A percentile compares a stretch with the other conserved stretches of the same genome.
Evolutionary conservation across 257 asterid species (phyloP).

Genomic region (Apocynum venetum): DNA sequence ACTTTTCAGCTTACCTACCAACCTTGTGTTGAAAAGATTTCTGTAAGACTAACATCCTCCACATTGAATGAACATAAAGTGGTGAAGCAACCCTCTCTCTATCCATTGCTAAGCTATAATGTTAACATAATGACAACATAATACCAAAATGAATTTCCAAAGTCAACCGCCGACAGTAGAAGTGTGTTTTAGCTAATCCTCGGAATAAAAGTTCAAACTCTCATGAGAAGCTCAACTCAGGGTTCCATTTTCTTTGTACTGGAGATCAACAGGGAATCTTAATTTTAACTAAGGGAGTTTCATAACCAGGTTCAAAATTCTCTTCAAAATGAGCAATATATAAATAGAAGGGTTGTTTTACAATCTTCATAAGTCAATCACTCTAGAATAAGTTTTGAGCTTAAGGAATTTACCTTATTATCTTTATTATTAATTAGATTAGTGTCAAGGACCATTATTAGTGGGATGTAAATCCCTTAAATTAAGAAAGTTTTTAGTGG

Average conservation of each 20-base stretch:
- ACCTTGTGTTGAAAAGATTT: no score
- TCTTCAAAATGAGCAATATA: no score
- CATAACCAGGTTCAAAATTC: no score
- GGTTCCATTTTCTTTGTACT: background rate
- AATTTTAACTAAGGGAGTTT: background rate
- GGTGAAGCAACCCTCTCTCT: constrained; percentile 26
- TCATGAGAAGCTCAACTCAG: constrained; percentile 21
- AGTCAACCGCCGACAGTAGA: constrained; percentile 47
- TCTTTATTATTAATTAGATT: no score
- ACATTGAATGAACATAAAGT: constrained; percentile 5
- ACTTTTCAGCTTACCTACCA: no score
- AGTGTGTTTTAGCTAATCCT: constrained; percentile 35
- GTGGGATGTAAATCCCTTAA: no score
- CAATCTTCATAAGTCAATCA: no score
- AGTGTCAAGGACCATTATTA: no score
- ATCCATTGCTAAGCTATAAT: constrained; percentile 37
- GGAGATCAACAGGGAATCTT: background rate
- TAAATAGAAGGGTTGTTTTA: no score
- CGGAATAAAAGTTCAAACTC: constrained; percentile 38
- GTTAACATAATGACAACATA: constrained; percentile 50
- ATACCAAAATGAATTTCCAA: constrained; percentile 49
- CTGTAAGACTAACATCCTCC: constrained; percentile 20
- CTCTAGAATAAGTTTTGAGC: no score
- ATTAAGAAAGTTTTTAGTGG: no score
- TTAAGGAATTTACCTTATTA: no score